These are phyloP conservation scores for Candida chauliodis DNA, from an alignment of 805 yeast genomes.

Conservation along the genomic window DNA sequence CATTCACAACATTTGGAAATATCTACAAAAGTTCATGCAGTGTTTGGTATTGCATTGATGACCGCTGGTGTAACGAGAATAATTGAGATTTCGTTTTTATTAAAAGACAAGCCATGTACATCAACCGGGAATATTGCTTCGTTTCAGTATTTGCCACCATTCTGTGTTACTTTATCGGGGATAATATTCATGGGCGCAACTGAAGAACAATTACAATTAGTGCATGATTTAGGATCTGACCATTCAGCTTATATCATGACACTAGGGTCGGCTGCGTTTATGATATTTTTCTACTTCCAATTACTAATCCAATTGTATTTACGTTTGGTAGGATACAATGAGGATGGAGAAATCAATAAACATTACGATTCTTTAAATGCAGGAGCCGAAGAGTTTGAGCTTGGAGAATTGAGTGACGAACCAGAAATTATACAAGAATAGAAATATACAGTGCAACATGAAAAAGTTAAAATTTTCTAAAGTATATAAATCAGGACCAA, in stretches of 20 bases:
- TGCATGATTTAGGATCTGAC: conserved; percentile 73
- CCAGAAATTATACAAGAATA: not conserved
- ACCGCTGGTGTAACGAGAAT: conserved; percentile 73
- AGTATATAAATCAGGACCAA: too few species aligned
- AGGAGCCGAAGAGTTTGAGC: conserved; percentile 30
- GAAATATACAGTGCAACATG: too few species aligned
- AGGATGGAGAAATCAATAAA: conserved; percentile 29
- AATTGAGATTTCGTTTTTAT: conserved; percentile 74
- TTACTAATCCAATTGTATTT: conserved; percentile 58
- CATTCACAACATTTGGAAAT: conserved; percentile 74
- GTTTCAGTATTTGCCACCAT: conserved; percentile 86
- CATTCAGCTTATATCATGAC: conserved; percentile 79
- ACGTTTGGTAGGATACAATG: conserved; percentile 38
- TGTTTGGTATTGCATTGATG: conserved; percentile 82
- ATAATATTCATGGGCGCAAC: conserved; percentile 86
- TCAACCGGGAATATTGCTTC: conserved; percentile 48
- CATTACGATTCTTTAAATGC: conserved; percentile 15
- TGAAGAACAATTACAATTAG: conserved; percentile 78
- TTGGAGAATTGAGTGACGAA: conserved; percentile 26
- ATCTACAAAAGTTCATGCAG: conserved; percentile 81
- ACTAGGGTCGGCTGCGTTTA: conserved; percentile 67
- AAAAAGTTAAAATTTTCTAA: too few species aligned
- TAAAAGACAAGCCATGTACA: conserved; percentile 52
- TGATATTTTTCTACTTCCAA: conserved; percentile 65
- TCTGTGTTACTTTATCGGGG: conserved; percentile 76